Evolutionary conservation across 495 filamentous ascomycete species (phyloP), one percentile per base, ranked within the genome.

Genomic region (Ascodesmis nigricans): DNA sequence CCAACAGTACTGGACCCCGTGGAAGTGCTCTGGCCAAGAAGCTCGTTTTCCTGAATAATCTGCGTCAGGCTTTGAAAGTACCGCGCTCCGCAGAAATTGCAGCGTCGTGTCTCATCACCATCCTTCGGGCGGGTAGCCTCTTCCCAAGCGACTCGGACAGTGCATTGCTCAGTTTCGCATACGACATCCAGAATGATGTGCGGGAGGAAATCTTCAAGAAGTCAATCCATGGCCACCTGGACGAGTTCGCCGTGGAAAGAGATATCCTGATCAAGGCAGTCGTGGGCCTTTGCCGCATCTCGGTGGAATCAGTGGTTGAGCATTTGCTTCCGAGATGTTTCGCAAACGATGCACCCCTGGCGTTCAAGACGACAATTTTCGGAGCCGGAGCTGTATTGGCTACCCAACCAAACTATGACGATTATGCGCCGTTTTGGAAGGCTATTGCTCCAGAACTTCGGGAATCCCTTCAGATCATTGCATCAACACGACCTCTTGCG

Each of bases 111-210:
- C 54, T 73, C 9, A 62, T 70, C 16, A 57, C 58, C 21, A 54
- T 74, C 32, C 61, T 71, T 18, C 59, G 66, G 4, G 67, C 60
- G 6, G 69, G 69, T 3, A 57, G 64, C 17, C 64, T 72, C 43
- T 73, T 74, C 35, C 53, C 61, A 16, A 55, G 61, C 5, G 66
- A 73, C 25, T 63, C 59, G 35, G 69, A 74, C 36, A 61, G 61
- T 15, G 68, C 67, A 0, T 55, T 74, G 36, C 50, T 71, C 36
- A 68, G 66, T 44, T 74, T 70, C 45, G 69, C 68, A 7, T 57
- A 71, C 46, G 69, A 73, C 44, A 61, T 74, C 13, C 69, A 71
- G 45, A 67, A 72, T 39, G 69, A 74, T 49, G 57, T 74, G 6
- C 54, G 59, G 16, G 69, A 73, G 32, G 67, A 67, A 27, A 65